A percentile compares a stretch with the other conserved stretches of the same genome.
phyloP scores from a whole-genome alignment of 2,329 filamentous ascomycete species.

The Fusarium sterilihyphosum region DNA sequence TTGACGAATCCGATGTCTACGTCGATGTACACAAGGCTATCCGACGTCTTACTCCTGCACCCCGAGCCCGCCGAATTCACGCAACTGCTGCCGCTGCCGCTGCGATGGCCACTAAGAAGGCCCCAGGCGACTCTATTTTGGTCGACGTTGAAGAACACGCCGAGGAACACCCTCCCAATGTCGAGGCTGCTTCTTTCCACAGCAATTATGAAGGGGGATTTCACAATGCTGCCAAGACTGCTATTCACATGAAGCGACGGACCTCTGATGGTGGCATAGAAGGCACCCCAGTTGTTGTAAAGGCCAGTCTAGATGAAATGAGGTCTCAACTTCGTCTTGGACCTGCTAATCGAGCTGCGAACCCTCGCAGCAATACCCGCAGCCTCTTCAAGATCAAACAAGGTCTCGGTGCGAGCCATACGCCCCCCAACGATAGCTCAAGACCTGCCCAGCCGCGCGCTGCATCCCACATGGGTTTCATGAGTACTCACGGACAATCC shows the following conservation, averaged over 20 bases:
- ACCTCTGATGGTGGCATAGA: constrained; percentile 64
- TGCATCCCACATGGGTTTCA: constrained; percentile 37
- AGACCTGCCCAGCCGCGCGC: constrained; percentile 36
- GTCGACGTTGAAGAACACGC: constrained; percentile 56
- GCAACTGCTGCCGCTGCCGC: constrained; percentile 46
- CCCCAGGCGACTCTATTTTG: constrained; percentile 44
- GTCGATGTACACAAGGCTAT: constrained; percentile 99
- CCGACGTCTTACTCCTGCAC: constrained; percentile 84
- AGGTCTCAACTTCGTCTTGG: constrained; percentile 72
- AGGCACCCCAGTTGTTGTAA: constrained; percentile 62
- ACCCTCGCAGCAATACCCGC: constrained; percentile 67
- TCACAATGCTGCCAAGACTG: constrained; percentile 60
- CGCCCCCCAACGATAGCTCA: constrained; percentile 10
- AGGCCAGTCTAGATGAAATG: constrained; percentile 71
- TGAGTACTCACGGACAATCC: constrained; percentile 2
- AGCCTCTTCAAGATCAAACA: constrained; percentile 75
- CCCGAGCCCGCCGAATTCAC: constrained; percentile 71
- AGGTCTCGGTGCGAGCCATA: constrained; percentile 42
- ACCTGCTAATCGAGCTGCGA: constrained; percentile 72
- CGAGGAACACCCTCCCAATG: constrained; percentile 38
- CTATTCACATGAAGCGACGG: constrained; percentile 69
- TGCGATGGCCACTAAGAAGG: constrained; percentile 46
- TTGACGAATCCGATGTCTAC: constrained; percentile 98
- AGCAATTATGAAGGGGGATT: constrained; percentile 52
- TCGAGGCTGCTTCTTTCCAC: constrained; percentile 50